These are phyloP conservation scores for Eimeria zaria DNA, from an alignment of 169 alveolate genomes.

Conservation along the genomic window DNA sequence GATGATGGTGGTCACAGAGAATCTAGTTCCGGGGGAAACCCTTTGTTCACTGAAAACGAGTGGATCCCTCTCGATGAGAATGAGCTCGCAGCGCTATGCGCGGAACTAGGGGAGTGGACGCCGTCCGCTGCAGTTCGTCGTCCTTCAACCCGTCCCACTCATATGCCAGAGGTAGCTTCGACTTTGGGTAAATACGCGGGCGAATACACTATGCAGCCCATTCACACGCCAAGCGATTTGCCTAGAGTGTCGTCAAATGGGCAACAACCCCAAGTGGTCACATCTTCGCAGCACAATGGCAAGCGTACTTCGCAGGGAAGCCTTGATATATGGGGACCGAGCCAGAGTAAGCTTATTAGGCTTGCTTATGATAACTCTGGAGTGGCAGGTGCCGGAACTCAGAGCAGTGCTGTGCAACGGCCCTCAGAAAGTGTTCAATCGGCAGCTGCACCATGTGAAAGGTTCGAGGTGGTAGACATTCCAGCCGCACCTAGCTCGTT, in stretches of 20 bases:
- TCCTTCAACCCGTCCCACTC: neutral
- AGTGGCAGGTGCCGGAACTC: neutral
- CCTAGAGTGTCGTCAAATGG: neutral
- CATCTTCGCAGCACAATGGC: neutral
- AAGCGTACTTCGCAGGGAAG: neutral
- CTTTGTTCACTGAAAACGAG: neutral
- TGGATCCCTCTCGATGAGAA: neutral
- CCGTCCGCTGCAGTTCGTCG: neutral
- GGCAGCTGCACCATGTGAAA: neutral
- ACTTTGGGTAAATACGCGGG: neutral
- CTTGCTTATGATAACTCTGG: neutral
- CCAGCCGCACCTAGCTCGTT: neutral
- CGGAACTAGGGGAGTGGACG: neutral
- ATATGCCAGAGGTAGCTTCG: neutral
- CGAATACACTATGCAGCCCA: neutral
- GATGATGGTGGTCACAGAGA: neutral
- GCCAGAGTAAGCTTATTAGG: neutral
- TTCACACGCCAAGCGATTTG: neutral
- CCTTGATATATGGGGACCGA: neutral
- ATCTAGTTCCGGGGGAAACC: neutral
- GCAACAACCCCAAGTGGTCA: neutral
- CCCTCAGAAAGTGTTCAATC: neutral
- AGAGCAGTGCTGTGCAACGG: neutral
- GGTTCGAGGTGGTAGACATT: neutral
- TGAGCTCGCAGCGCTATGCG: slow-evolving; percentile 11